Conservation (phyloP, 768 basidiomycete genomes). For the Phaffia tasmanica region DNA sequence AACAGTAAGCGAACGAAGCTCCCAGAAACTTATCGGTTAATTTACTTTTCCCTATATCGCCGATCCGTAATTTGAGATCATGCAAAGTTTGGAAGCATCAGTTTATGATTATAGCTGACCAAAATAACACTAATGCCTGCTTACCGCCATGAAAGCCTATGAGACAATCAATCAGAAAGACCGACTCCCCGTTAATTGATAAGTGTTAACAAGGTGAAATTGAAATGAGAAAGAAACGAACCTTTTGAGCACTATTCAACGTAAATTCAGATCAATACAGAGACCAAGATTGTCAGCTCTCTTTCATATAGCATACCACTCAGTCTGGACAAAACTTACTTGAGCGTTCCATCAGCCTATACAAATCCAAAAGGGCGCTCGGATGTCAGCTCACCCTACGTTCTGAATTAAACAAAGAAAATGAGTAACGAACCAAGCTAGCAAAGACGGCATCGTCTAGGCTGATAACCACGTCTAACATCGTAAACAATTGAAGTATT, state of each 20-base stretch:
- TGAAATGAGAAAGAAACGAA: background rate
- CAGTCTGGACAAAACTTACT: conserved; percentile 2
- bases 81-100: background rate
- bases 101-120: background rate
- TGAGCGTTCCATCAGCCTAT: conserved; percentile 25
- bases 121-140: background rate
- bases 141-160: too few relatives aligned
- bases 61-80: background rate
- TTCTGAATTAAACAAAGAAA: background rate
- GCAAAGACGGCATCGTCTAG: conserved; percentile 22
- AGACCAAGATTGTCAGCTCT: background rate
- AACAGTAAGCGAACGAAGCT: background rate
- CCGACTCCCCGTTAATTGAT: too few relatives aligned
- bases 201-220: too few relatives aligned
- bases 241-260: conserved; percentile 5
- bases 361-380: background rate
- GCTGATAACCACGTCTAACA: conserved; percentile 23
- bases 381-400: background rate
- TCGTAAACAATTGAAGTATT: too few relatives aligned
- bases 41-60: too few relatives aligned
- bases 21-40: too few relatives aligned
- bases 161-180: background rate
- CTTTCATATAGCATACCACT: background rate
- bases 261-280: too few relatives aligned
- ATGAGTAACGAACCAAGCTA: conserved; percentile 7